Evolutionary conservation across 257 asterid species (phyloP), one percentile per base, ranked within the genome.

Genomic region (Orobanche coerulescens): DNA sequence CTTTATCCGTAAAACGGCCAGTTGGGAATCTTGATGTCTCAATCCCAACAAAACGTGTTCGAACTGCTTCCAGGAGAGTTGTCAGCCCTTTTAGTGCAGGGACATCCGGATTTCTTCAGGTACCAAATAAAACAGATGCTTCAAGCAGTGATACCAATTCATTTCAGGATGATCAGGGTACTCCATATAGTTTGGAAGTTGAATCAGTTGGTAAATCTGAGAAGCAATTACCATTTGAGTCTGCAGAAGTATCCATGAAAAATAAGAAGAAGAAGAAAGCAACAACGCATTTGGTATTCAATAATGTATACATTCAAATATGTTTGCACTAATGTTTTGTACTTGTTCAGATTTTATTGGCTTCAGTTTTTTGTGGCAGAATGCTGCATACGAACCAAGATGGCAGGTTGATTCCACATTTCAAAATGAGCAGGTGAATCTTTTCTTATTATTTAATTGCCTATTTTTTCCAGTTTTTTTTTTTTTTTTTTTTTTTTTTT

Each of bases 81-180:
- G 62, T 67, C 62, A 83, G 85, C 81, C 95, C 97, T 30, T 93
- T 80, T 61, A 71, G 75, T 73, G 92, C 84, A 24, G 95, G 95
- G 67, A 67, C 85, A 59, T 79, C 94, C 73, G 95, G 80, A 60
- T 78, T 76, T 63, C 60, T 80, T 77, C 97, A 68, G 78, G 44
- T 73, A 58, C 86, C 94, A 54, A 72, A 62, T 76, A 93, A 79
- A 75, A 73, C 88, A 34, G 95, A 87, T 82, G 94, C 86, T 79
- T 94, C 99, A 46, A 94, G 97, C 70, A 93, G 96, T 53, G 99
- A 94, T 73, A 85, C 94, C 42, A 78, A 76, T 79, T 90, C 99
- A 50, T 85, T 74, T 75, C 99, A 87, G 86, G 99, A 90, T 74
- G 99, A 87, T 69, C 96, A 82, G 69, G 83, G 83, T 68, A 83